phyloP scores from a whole-genome alignment of 352 stramenopile genomes.

The Thalassiosira mediterranea region DNA sequence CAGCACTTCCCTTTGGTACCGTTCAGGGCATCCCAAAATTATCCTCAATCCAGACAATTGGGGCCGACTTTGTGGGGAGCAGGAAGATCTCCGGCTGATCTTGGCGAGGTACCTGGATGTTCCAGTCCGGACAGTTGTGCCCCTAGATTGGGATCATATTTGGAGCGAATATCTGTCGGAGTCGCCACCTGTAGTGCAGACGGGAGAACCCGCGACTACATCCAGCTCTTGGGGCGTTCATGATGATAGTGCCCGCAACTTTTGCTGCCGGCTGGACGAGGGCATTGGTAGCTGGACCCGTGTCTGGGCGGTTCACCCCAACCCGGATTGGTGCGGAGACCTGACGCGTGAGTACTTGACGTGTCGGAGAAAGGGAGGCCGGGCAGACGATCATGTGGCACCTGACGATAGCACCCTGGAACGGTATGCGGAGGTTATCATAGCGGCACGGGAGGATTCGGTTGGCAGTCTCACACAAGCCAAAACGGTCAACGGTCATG shows the following conservation, averaged over 20 bases:
- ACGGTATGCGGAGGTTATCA: slow-evolving; percentile 29
- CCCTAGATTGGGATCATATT: slow-evolving; percentile 62
- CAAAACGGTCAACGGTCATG: slow-evolving; percentile 44
- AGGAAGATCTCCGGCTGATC: slow-evolving; percentile 54
- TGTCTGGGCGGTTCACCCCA: slow-evolving; percentile 40
- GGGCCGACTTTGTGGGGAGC: slow-evolving; percentile 56
- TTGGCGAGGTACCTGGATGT: slow-evolving; percentile 54
- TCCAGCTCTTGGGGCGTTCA: slow-evolving; percentile 36
- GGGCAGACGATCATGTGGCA: slow-evolving; percentile 23
- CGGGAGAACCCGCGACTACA: no score
- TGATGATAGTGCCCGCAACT: slow-evolving; percentile 52
- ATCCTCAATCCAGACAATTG: slow-evolving; percentile 52
- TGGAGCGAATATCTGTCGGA: slow-evolving; percentile 50
- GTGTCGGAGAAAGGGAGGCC: slow-evolving; percentile 24
- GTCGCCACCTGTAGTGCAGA: no score
- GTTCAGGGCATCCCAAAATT: slow-evolving; percentile 44
- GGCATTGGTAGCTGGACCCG: slow-evolving; percentile 52
- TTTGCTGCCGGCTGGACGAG: slow-evolving; percentile 51
- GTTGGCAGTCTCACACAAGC: slow-evolving; percentile 38
- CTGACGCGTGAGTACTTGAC: slow-evolving; percentile 40
- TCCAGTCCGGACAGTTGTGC: slow-evolving; percentile 30
- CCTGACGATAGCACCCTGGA: slow-evolving; percentile 14
- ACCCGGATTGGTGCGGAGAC: slow-evolving; percentile 47
- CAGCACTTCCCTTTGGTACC: slow-evolving; percentile 45
- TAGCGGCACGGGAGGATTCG: slow-evolving; percentile 24